phyloP scores from a whole-genome alignment of 257 asterid species.

The Apocynum venetum region DNA sequence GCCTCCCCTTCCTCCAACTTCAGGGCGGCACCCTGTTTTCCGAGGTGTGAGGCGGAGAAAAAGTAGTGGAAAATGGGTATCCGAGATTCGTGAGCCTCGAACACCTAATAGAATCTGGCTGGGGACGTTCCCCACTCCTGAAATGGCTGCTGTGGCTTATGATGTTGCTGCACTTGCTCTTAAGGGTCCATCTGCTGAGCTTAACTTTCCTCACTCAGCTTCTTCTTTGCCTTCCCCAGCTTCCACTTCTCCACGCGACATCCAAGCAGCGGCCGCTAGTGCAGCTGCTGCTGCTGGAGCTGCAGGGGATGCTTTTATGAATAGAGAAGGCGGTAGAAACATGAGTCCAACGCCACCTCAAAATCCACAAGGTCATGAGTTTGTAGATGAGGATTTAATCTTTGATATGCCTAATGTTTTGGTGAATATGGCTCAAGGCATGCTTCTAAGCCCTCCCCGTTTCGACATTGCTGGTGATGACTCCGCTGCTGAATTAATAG shows the following conservation, averaged over 20 bases:
- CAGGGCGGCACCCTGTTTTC: conserved; percentile 39
- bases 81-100: conserved; percentile 52
- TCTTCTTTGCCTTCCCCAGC: conserved; percentile 57
- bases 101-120: conserved; percentile 53
- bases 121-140: conserved; percentile 44
- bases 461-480: conserved; percentile 32
- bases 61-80: conserved; percentile 55
- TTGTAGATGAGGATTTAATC: conserved; percentile 67
- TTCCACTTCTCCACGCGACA: conserved; percentile 46
- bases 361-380: conserved; percentile 17
- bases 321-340: neutral
- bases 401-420: conserved; percentile 71
- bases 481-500: conserved; percentile 10
- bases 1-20: conserved; percentile 6
- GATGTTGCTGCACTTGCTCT: conserved; percentile 49
- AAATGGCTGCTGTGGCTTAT: conserved; percentile 57
- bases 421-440: conserved; percentile 65
- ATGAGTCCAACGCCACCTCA: conserved; percentile 4
- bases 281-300: conserved; percentile 68
- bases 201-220: conserved; percentile 34
- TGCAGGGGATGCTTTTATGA: conserved; percentile 40
- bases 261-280: conserved; percentile 66
- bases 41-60: conserved; percentile 59
- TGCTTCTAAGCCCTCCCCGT: conserved; percentile 74
- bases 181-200: conserved; percentile 31